Conservation (phyloP, 352 stramenopile species). For the Phytophthora pseudosyringae region DNA sequence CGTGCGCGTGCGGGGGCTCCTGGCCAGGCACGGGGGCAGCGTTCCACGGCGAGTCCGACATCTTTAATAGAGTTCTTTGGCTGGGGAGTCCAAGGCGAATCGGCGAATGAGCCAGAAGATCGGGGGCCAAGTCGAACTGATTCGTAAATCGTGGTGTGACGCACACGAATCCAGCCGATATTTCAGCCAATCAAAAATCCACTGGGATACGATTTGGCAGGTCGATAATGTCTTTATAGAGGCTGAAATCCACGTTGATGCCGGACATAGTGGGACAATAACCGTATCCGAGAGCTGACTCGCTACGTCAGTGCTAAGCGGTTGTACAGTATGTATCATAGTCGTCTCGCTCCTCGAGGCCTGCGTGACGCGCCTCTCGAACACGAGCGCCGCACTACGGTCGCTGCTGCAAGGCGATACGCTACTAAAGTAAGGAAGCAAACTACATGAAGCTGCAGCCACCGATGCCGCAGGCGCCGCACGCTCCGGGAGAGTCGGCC, state of each 20-base stretch:
- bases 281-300: slow-evolving; percentile 13
- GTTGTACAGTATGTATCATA: slow-evolving; percentile 13
- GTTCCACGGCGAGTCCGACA: slow-evolving; percentile 59
- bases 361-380: slow-evolving; percentile 1
- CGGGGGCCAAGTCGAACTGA: slow-evolving; percentile 17
- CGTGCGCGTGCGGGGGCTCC: slow-evolving; percentile 24
- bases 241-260: slow-evolving; percentile 25
- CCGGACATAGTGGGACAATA: background rate
- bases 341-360: slow-evolving; percentile 9
- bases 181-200: slow-evolving; percentile 21
- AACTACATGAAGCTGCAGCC: slow-evolving; percentile 43
- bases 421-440: slow-evolving; percentile 24
- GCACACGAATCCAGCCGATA: slow-evolving; percentile 8
- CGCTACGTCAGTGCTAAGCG: slow-evolving; percentile 11
- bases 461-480: slow-evolving; percentile 37
- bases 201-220: slow-evolving; percentile 11
- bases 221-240: slow-evolving; percentile 7
- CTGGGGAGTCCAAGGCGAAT: slow-evolving; percentile 31
- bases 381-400: background rate
- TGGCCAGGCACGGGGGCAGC: slow-evolving; percentile 46
- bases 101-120: slow-evolving; percentile 43
- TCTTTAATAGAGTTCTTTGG: slow-evolving; percentile 5
- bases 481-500: slow-evolving; percentile 25
- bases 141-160: slow-evolving; percentile 13
- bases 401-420: background rate